phyloP scores from a whole-genome alignment of 306 rosid species.

The Prosopis cineraria region DNA sequence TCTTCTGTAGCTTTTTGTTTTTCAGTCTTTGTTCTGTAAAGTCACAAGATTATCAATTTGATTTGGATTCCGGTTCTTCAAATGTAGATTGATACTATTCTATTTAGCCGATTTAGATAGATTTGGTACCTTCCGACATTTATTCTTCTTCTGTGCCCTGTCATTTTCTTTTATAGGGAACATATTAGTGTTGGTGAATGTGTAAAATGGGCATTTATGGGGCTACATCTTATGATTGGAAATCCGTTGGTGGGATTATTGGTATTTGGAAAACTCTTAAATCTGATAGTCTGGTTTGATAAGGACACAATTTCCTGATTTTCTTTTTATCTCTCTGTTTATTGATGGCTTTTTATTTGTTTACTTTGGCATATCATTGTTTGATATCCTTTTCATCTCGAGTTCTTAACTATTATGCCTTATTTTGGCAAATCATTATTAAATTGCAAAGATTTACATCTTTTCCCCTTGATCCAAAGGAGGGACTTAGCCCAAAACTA shows the following conservation, averaged over 20 bases:
- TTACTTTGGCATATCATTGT: neutral
- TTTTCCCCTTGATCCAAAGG: too few relatives aligned
- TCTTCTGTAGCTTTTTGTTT: neutral
- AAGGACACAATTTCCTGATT: neutral
- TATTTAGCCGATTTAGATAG: neutral
- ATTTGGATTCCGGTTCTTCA: neutral
- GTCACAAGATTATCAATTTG: neutral
- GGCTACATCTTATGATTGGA: neutral
- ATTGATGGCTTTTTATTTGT: neutral
- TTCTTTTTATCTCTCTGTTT: neutral
- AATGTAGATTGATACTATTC: neutral
- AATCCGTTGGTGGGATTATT: neutral
- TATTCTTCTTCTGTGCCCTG: neutral
- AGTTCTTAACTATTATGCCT: neutral
- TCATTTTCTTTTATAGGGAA: neutral
- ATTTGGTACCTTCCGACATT: neutral
- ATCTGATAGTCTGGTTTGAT: neutral
- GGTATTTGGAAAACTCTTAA: neutral
- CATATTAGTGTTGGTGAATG: neutral
- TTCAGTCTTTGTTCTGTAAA: slow-evolving; percentile 1
- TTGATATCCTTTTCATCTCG: neutral
- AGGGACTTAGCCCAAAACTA: too few relatives aligned
- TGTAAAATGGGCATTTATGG: slow-evolving; percentile 6
- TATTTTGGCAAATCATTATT: neutral
- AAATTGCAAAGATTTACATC: neutral